phyloP scores from a whole-genome alignment of 2,329 filamentous ascomycete species.

The Penicillium sp. region DNA sequence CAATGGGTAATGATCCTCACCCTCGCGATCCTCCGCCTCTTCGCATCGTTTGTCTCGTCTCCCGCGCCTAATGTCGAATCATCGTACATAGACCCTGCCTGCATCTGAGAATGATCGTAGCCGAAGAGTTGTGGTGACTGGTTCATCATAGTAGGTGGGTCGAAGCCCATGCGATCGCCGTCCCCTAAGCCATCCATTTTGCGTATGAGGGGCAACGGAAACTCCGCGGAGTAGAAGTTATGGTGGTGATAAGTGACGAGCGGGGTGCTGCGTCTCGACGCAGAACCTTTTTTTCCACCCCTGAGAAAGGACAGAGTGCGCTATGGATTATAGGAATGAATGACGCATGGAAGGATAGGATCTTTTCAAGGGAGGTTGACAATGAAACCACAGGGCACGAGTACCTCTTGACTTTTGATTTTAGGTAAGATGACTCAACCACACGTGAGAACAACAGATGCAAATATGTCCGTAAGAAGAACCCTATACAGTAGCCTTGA shows the following conservation, averaged over 20 bases:
- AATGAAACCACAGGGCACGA: background rate
- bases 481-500: background rate
- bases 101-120: slow-evolving; percentile 62
- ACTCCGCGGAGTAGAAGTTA: slow-evolving; percentile 21
- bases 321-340: slow-evolving; percentile 4
- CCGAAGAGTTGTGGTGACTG: slow-evolving; percentile 68
- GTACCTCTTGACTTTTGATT: background rate
- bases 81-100: slow-evolving; percentile 42
- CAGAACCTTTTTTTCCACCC: background rate
- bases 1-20: slow-evolving; percentile 53
- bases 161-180: slow-evolving; percentile 42
- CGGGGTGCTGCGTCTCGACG: slow-evolving; percentile 16
- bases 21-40: slow-evolving; percentile 82
- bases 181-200: slow-evolving; percentile 40
- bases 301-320: slow-evolving; percentile 3
- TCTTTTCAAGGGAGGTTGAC: background rate
- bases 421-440: slow-evolving; percentile 9
- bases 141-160: slow-evolving; percentile 55
- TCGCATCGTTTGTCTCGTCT: slow-evolving; percentile 70
- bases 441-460: slow-evolving; percentile 2
- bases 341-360: slow-evolving; percentile 14
- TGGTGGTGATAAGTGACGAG: slow-evolving; percentile 15
- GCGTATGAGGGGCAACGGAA: slow-evolving; percentile 8
- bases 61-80: slow-evolving; percentile 45
- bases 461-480: background rate